These are phyloP conservation scores for Corchorus olitorius DNA, from an alignment of 345 rosid genomes.

Conservation along the genomic window DNA sequence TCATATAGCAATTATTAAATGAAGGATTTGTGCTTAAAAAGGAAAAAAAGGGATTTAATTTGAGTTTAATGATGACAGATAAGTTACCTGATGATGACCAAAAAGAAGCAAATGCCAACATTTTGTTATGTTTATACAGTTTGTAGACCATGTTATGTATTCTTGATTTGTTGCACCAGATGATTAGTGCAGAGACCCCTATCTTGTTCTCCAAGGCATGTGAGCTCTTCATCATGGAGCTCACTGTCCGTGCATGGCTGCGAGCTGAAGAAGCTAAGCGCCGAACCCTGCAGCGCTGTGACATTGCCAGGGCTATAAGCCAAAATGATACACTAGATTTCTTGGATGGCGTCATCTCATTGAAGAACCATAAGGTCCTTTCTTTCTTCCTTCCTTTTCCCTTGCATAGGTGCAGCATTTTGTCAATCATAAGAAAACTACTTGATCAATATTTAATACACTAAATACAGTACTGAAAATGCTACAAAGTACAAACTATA, in stretches of 20 bases:
- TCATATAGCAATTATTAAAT: not conserved
- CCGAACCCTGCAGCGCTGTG: constrained; percentile 27
- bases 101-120: not conserved
- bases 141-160: not conserved
- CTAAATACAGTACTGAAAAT: not conserved
- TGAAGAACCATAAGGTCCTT: constrained; percentile 11
- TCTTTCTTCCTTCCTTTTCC: not conserved
- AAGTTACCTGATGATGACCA: not conserved
- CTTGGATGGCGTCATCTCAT: constrained; percentile 19
- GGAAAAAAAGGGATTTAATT: not conserved
- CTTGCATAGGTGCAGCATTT: not conserved
- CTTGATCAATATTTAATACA: not conserved
- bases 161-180: constrained; percentile 17
- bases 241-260: constrained; percentile 37
- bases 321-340: constrained; percentile 12
- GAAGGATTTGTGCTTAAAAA: not conserved
- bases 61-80: not conserved
- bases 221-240: constrained; percentile 34
- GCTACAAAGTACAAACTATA: not conserved
- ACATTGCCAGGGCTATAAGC: constrained; percentile 27
- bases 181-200: constrained; percentile 35
- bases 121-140: not conserved
- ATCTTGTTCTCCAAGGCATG: constrained; percentile 37
- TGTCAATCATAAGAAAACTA: not conserved
- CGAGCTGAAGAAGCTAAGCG: constrained; percentile 26